phyloP scores from a whole-genome alignment of 495 filamentous ascomycete species.

The Penicillium dipodomyicola region DNA sequence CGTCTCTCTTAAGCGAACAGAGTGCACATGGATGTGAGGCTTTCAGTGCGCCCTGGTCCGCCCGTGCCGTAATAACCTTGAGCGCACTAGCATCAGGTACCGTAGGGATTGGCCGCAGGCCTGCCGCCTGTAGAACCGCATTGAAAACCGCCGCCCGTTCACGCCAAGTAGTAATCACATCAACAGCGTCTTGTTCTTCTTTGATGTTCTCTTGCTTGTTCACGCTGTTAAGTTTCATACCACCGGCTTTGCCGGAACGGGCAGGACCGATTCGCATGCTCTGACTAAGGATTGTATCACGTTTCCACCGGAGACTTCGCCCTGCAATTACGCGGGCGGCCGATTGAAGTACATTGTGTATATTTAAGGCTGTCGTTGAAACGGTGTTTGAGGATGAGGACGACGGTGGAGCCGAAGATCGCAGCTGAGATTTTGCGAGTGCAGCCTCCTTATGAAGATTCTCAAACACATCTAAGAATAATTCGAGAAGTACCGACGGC shows the following conservation, averaged over 20 bases:
- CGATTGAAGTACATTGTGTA: slow-evolving; percentile 58
- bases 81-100: slow-evolving; percentile 61
- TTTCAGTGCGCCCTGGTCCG: slow-evolving; percentile 58
- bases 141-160: slow-evolving; percentile 44
- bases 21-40: slow-evolving; percentile 78
- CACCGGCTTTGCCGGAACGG: slow-evolving; percentile 58
- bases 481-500: slow-evolving; percentile 73
- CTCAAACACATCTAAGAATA: slow-evolving; percentile 67
- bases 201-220: slow-evolving; percentile 75
- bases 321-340: slow-evolving; percentile 81
- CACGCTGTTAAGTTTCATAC: slow-evolving; percentile 86
- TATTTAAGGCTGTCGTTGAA: slow-evolving; percentile 32
- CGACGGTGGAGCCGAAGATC: not conserved
- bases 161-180: slow-evolving; percentile 71
- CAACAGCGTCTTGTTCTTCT: slow-evolving; percentile 84
- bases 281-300: slow-evolving; percentile 81
- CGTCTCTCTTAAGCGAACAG: slow-evolving; percentile 84
- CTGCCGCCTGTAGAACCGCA: slow-evolving; percentile 36
- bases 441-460: slow-evolving; percentile 40
- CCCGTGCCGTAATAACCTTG: slow-evolving; percentile 48
- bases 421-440: slow-evolving; percentile 20
- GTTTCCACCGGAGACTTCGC: slow-evolving; percentile 82
- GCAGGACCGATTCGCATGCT: slow-evolving; percentile 81
- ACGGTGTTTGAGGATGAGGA: not conserved
- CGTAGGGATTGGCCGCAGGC: slow-evolving; percentile 58